Evolutionary conservation across 2,329 filamentous ascomycete genomes (phyloP), one percentile per base, ranked within the genome.

Genomic region (Exophiala alcalophila): DNA sequence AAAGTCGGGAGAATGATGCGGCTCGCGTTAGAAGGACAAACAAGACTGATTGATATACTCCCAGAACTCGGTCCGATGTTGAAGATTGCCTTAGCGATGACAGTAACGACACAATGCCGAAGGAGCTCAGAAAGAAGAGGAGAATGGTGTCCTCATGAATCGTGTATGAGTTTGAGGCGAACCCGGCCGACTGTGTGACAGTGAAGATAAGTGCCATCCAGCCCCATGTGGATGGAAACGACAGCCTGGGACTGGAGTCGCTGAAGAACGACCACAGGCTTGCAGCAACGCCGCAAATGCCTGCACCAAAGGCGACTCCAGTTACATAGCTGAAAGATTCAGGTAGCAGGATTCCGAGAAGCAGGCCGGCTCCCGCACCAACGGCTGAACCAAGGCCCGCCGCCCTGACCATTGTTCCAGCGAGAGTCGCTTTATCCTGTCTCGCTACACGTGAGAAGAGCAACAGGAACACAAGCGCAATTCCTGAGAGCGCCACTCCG

Each of bases 81-180:
- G 76, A 73, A 37, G 80, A 75, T 52, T 89, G 81, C 11, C 86
- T 80, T 57, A 94, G 75, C 1, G 90, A 90, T 2, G 84, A 81
- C 9, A 87, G 65, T 9, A 84, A 77, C 24, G 84, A 79, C n/a
- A 83, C 73, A 5, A 89, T 65, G 20, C 89, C 90, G 61, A 97
- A 96, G 0, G 90, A 92, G 2, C 81, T 80, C 45, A 96, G 78
- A 68, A 97, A 91, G 69, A 94, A 95, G 3, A 95, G 73, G 4
- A 95, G 75, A 42, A 96, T 96, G 10, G 88, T 86, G 59, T 98
- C 92, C 68, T 98, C 92, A 90, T 92, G 98, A 54, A 98, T 95
- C 0, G 91, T 97, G 66, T 90, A 98, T 0, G 92, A 98, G 66
- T 98, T 98, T 3, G 92, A 92, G 0, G 91, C 91, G 62, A 97